phyloP scores from a whole-genome alignment of 768 basidiomycete species.

The Termitomyces sp. region DNA sequence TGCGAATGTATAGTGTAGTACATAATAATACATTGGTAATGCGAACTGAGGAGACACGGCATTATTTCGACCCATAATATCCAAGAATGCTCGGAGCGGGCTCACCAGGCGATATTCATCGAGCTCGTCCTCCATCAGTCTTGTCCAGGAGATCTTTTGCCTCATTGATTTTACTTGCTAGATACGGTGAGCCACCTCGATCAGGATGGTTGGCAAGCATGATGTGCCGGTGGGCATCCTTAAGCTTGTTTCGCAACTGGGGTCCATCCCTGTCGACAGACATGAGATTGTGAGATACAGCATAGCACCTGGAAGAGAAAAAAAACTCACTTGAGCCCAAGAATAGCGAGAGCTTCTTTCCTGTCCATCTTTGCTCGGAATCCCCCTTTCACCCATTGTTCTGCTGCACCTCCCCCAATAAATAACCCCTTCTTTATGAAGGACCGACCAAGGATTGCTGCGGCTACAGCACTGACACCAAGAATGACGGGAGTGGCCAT shows the following conservation, averaged over 20 bases:
- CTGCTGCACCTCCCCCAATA: slow-evolving; percentile 55
- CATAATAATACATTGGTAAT: slow-evolving; percentile 13
- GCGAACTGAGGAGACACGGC: slow-evolving; percentile 2
- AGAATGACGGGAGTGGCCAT: slow-evolving; percentile 81
- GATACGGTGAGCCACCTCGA: slow-evolving; percentile 95
- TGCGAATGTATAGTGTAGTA: slow-evolving; percentile 2
- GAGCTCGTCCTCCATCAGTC: slow-evolving; percentile 44
- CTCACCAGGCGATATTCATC: slow-evolving; percentile 17
- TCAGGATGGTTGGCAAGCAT: slow-evolving; percentile 99
- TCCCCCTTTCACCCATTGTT: slow-evolving; percentile 89
- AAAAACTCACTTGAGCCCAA: slow-evolving; percentile 81
- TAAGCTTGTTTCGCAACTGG: slow-evolving; percentile 66
- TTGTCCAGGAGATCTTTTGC: slow-evolving; percentile 91
- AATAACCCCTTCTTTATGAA: slow-evolving; percentile 58
- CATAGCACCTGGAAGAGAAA: slow-evolving; percentile 3
- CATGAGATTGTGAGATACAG: slow-evolving; percentile 1
- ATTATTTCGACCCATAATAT: neutral
- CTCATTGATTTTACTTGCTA: slow-evolving; percentile 98
- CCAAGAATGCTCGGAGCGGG: neutral
- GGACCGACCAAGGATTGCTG: slow-evolving; percentile 70
- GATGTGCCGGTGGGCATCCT: slow-evolving; percentile 93
- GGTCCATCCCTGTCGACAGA: slow-evolving; percentile 64
- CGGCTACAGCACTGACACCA: slow-evolving; percentile 72
- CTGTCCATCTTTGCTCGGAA: slow-evolving; percentile 97
- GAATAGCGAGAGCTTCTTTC: slow-evolving; percentile 85